Conservation (phyloP, 192 early-diverging fungal genomes). For the Ambispora gerdemannii region DNA sequence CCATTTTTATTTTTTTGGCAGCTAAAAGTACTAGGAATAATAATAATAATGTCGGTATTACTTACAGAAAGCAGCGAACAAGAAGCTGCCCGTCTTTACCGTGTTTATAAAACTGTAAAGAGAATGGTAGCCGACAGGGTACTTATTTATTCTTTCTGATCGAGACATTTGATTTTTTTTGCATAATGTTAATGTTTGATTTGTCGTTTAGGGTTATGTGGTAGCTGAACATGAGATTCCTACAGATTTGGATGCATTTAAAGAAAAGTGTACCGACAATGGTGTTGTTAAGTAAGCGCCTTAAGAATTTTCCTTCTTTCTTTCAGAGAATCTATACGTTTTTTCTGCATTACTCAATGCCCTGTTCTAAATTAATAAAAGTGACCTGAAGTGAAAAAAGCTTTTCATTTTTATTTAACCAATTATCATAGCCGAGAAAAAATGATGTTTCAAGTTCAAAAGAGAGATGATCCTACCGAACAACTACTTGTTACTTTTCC, state of each 20-base stretch:
- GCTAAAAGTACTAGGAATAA: background rate
- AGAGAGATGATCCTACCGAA: slow-evolving; percentile 73
- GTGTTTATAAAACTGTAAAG: slow-evolving; percentile 84
- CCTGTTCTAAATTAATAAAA: slow-evolving; percentile 10
- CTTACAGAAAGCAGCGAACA: background rate
- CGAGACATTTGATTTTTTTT: too few species aligned
- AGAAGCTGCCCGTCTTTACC: slow-evolving; percentile 73
- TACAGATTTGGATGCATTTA: slow-evolving; percentile 80
- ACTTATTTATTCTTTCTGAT: slow-evolving; percentile 16
- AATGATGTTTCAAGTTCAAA: slow-evolving; percentile 84
- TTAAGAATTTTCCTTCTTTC: background rate
- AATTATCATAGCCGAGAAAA: slow-evolving; percentile 56
- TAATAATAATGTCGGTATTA: background rate
- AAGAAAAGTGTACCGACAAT: slow-evolving; percentile 57
- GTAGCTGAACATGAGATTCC: slow-evolving; percentile 77
- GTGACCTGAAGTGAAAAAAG: background rate
- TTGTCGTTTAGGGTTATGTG: slow-evolving; percentile 74
- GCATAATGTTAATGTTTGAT: too few species aligned
- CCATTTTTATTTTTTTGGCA: background rate
- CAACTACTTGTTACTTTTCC: slow-evolving; percentile 92
- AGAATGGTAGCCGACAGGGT: slow-evolving; percentile 88
- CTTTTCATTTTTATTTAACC: background rate
- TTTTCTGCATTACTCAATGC: background rate
- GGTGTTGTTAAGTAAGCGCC: slow-evolving; percentile 74
- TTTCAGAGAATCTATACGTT: background rate